phyloP scores from a whole-genome alignment of 345 rosid species.

The Eucalyptus brandiana region DNA sequence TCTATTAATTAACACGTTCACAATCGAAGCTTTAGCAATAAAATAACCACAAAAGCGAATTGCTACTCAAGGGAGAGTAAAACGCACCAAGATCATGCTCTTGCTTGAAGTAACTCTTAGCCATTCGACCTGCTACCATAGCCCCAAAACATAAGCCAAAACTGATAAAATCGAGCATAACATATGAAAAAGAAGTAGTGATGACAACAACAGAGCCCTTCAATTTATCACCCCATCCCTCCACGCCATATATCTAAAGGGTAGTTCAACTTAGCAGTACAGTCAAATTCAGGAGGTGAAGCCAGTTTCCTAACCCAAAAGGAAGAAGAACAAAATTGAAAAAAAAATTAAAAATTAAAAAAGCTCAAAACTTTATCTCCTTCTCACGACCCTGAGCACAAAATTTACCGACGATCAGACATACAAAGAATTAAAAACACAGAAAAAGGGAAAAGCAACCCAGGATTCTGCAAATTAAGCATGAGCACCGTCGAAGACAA shows the following conservation, averaged over 20 bases:
- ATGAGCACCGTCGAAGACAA: background rate
- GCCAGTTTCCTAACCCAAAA: background rate
- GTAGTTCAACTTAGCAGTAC: background rate
- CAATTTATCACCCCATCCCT: background rate
- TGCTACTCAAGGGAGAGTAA: background rate
- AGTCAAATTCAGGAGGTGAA: background rate
- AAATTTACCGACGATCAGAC: background rate
- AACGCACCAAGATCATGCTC: constrained; percentile 78
- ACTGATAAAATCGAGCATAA: background rate
- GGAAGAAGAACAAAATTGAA: background rate
- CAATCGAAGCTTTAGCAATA: background rate
- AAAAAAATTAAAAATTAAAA: background rate
- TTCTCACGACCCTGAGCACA: background rate
- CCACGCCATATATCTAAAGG: background rate
- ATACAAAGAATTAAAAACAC: background rate
- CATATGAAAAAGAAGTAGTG: background rate
- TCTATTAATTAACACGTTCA: background rate
- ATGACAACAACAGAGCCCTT: background rate
- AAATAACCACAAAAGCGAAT: background rate
- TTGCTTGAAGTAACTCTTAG: constrained; percentile 83
- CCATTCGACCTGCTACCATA: constrained; percentile 36
- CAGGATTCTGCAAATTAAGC: background rate
- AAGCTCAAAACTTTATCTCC: background rate
- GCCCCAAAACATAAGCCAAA: background rate
- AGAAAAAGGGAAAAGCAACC: background rate